Evolutionary conservation across 2,329 filamentous ascomycete species (phyloP).

Genomic region (Apiospora rasikravindrae): DNA sequence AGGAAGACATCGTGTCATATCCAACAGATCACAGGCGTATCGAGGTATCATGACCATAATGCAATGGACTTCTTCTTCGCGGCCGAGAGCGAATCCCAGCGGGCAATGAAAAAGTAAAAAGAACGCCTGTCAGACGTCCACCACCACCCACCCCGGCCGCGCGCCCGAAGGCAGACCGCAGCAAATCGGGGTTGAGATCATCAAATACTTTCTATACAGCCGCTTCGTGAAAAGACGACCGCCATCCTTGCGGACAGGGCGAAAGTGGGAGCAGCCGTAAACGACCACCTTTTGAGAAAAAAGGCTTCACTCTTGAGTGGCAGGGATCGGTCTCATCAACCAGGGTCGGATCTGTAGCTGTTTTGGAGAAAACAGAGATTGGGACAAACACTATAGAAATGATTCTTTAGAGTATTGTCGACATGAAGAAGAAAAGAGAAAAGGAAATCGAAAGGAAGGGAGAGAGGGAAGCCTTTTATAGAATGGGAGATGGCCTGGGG

Average conservation of each 20-base stretch:
- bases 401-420: conserved; percentile 73
- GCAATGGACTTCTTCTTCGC: conserved; percentile 54
- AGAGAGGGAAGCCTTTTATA: conserved; percentile 48
- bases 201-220: conserved; percentile 86
- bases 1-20: no score
- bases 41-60: no score
- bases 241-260: conserved; percentile 67
- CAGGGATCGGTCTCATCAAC: conserved; percentile 93
- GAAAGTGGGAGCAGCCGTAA: conserved; percentile 52
- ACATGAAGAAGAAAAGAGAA: conserved; percentile 58
- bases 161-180: conserved; percentile 76
- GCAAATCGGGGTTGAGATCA: conserved; percentile 82
- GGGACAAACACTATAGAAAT: conserved; percentile 97
- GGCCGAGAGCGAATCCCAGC: conserved; percentile 50
- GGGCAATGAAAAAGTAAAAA: conserved; percentile 57
- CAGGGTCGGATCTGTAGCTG: conserved; percentile 95
- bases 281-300: conserved; percentile 43
- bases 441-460: conserved; percentile 3
- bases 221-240: conserved; percentile 39
- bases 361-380: conserved; percentile 87
- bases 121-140: conserved; percentile 80
- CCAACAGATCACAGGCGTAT: no score
- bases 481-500: not conserved
- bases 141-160: conserved; percentile 79
- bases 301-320: conserved; percentile 83